A percentile compares a stretch with the other conserved stretches of the same genome.
phyloP scores from a whole-genome alignment of 208 protist species.

The Leishmania amazonensis region DNA sequence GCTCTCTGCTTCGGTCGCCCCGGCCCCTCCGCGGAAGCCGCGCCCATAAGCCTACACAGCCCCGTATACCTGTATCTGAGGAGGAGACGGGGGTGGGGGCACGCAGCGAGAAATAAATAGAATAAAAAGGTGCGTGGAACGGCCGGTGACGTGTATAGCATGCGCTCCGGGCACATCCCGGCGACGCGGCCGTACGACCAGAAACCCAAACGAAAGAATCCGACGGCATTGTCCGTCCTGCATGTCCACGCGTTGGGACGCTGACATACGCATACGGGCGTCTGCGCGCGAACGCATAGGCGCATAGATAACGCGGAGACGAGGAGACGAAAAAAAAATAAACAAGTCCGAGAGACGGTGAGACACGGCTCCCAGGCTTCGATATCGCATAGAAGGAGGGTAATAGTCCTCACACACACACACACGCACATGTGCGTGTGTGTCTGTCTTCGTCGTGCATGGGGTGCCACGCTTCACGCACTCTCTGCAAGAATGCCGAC shows the following conservation, averaged over 20 bases:
- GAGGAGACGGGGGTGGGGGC: background rate
- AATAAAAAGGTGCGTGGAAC: too few species aligned
- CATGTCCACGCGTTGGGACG: too few species aligned
- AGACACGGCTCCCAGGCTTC: too few species aligned
- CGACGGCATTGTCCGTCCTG: too few species aligned
- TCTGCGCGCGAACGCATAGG: background rate
- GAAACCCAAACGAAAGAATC: too few species aligned
- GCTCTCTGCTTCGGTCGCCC: background rate
- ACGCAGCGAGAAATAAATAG: background rate
- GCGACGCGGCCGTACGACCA: too few species aligned
- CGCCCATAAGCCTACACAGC: background rate
- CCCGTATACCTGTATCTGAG: background rate
- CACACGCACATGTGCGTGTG: background rate
- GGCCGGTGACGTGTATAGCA: too few species aligned
- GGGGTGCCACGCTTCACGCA: slow-evolving; percentile 7
- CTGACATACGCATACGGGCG: background rate
- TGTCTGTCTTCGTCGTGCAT: slow-evolving; percentile 5
- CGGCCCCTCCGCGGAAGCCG: background rate
- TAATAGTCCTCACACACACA: background rate
- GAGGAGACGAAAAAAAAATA: too few species aligned
- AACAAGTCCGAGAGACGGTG: too few species aligned
- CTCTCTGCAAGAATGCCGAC: slow-evolving; percentile 13
- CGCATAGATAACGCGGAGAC: too few species aligned
- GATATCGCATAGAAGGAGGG: too few species aligned
- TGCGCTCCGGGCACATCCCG: too few species aligned